phyloP scores from a whole-genome alignment of 495 filamentous ascomycete species.

The Podospora fimiseda region DNA sequence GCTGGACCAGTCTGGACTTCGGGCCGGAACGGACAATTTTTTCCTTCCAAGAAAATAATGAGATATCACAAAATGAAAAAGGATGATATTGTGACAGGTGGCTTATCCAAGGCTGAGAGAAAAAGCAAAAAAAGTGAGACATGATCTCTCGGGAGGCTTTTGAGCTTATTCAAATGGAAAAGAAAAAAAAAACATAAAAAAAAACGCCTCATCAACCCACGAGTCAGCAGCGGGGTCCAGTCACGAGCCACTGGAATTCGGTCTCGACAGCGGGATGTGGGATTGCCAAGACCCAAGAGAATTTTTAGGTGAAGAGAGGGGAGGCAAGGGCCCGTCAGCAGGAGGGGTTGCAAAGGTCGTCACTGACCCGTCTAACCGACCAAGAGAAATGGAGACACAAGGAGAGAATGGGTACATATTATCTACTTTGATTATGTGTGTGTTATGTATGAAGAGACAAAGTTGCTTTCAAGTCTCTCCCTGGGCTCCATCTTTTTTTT shows the following conservation, averaged over 20 bases:
- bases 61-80: too few relatives aligned
- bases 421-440: not conserved
- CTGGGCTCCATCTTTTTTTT: too few relatives aligned
- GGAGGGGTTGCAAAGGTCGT: slow-evolving; percentile 14
- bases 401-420: not conserved
- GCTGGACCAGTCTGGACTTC: not conserved
- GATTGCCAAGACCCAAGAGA: slow-evolving; percentile 16
- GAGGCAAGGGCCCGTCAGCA: not conserved
- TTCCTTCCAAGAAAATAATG: too few relatives aligned
- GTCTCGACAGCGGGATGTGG: slow-evolving; percentile 6
- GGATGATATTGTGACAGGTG: too few relatives aligned
- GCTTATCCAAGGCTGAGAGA: too few relatives aligned
- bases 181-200: not conserved
- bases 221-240: slow-evolving; percentile 11
- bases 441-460: too few relatives aligned
- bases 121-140: not conserved
- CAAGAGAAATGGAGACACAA: slow-evolving; percentile 10
- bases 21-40: too few relatives aligned
- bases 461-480: too few relatives aligned
- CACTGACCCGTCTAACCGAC: slow-evolving; percentile 16
- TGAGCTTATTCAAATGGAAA: too few relatives aligned
- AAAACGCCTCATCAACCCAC: slow-evolving; percentile 1
- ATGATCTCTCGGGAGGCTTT: not conserved
- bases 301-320: slow-evolving; percentile 13
- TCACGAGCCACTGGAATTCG: not conserved